Conservation (phyloP, 306 rosid species). For the Corylus heterophylla region DNA sequence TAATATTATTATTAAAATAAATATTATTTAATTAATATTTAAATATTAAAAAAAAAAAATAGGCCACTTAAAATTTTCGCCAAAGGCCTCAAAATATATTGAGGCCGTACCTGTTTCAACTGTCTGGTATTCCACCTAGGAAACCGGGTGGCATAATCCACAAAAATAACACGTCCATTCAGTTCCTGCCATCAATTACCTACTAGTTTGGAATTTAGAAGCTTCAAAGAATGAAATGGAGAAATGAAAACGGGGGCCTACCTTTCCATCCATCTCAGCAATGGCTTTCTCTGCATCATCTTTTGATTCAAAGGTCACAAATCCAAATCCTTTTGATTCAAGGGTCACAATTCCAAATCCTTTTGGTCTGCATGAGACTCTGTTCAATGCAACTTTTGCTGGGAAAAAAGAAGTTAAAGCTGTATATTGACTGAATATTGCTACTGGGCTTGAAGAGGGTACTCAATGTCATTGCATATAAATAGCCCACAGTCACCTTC, state of each 20-base stretch:
- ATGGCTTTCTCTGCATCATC: constrained; percentile 81
- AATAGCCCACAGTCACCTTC: constrained; percentile 56
- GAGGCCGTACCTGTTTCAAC: too few relatives aligned
- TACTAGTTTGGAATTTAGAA: constrained; percentile 18
- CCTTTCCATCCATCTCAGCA: constrained; percentile 82
- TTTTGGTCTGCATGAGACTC: constrained; percentile 71
- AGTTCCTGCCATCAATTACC: constrained; percentile 51
- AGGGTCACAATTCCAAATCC: constrained; percentile 48
- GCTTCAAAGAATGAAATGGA: not conserved
- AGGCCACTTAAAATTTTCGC: too few relatives aligned
- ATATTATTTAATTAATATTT: too few relatives aligned
- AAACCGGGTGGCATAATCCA: constrained; percentile 55
- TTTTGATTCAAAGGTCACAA: constrained; percentile 80
- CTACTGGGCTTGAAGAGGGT: not conserved
- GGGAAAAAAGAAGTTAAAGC: constrained; percentile 32
- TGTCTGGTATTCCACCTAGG: constrained; percentile 47
- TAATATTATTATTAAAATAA: too few relatives aligned
- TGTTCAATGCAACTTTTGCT: constrained; percentile 78
- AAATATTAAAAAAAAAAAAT: too few relatives aligned
- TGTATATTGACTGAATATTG: constrained; percentile 9
- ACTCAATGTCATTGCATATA: constrained; percentile 18
- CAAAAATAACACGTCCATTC: constrained; percentile 82
- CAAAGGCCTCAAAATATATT: too few relatives aligned
- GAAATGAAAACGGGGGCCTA: constrained; percentile 9
- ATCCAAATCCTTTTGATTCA: constrained; percentile 81